A percentile compares a stretch with the other conserved stretches of the same genome.
phyloP scores from a whole-genome alignment of 2,329 filamentous ascomycete genomes.

The Pezicula neosporulosa region DNA sequence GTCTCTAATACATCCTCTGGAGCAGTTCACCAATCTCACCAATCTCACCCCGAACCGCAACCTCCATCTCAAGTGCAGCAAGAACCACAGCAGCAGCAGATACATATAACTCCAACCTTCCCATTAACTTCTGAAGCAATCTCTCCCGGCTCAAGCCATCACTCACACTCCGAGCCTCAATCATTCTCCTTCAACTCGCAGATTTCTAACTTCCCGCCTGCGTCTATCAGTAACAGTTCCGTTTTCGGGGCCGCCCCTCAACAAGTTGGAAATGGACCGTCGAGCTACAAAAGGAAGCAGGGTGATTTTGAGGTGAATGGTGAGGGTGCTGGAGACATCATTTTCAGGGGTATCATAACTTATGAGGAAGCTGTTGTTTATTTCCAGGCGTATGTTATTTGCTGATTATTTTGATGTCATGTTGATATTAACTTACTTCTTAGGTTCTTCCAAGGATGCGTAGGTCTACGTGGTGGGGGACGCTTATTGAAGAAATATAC shows the following conservation, averaged over 20 bases:
- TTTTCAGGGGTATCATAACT: conserved; percentile 12
- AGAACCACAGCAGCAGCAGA: conserved; percentile 4
- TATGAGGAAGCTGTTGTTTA: conserved; percentile 12
- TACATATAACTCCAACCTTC: not conserved
- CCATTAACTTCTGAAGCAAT: not conserved
- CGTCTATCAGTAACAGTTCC: not conserved
- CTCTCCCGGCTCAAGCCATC: not conserved
- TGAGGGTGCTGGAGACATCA: conserved; percentile 6
- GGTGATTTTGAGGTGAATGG: conserved; percentile 11
- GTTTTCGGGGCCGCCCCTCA: no score
- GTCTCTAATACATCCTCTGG: no score
- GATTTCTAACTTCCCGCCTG: not conserved
- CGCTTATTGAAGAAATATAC: not conserved
- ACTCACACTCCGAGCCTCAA: not conserved
- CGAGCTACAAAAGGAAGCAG: conserved; percentile 1
- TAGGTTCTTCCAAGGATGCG: conserved; percentile 17
- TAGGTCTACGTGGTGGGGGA: conserved; percentile 2
- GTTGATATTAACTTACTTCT: no score
- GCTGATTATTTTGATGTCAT: no score
- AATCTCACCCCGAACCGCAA: no score
- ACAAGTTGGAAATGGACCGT: not conserved
- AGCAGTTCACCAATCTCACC: no score
- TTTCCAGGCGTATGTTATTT: conserved; percentile 4
- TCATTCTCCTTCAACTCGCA: not conserved
- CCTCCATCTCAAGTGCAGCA: not conserved